Conservation (phyloP, 78 protist genomes). For the Dictyostelium firmibasis region DNA sequence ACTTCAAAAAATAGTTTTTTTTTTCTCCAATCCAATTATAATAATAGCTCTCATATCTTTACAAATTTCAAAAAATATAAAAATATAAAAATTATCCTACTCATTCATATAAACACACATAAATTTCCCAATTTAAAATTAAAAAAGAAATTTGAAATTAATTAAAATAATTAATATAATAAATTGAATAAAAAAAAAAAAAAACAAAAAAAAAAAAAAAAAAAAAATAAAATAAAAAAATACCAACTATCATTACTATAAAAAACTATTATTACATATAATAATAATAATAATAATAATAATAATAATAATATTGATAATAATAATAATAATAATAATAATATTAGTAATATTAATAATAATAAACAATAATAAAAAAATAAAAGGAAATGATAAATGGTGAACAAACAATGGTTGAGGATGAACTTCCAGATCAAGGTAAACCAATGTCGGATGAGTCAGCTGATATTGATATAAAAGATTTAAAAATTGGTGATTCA, state of each 20-base stretch:
- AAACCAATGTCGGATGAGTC: constrained; percentile 33
- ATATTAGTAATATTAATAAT: too few species aligned
- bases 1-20: background rate
- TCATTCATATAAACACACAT: background rate
- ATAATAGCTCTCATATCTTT: background rate
- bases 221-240: too few species aligned
- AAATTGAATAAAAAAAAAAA: background rate
- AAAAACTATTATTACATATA: too few species aligned
- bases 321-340: too few species aligned
- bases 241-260: background rate
- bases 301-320: too few species aligned
- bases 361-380: background rate
- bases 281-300: too few species aligned
- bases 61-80: background rate
- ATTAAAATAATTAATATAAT: background rate
- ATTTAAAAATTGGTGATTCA: constrained; percentile 10
- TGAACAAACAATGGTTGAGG: background rate
- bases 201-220: background rate
- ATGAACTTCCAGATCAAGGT: constrained; percentile 25
- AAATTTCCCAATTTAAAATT: background rate
- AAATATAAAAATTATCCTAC: background rate
- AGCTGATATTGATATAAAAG: constrained; percentile 64
- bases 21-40: background rate
- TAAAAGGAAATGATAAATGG: background rate
- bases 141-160: background rate